Percentiles rank a stretch among this genome's conserved stretches.
Conservation (phyloP, 352 stramenopile genomes). For the Globisporangium echinulatum region DNA sequence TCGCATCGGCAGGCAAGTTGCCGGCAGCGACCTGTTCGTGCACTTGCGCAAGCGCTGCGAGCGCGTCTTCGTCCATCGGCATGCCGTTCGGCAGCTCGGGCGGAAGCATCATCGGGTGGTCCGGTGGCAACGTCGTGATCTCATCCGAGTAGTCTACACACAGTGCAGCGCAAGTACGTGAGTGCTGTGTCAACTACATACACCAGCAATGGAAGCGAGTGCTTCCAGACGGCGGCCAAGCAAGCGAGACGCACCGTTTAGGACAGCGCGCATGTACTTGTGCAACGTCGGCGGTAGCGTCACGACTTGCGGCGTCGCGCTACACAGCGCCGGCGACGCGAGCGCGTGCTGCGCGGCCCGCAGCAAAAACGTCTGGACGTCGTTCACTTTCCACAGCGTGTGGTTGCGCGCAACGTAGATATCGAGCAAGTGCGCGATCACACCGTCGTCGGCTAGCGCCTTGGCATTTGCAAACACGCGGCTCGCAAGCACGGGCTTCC, state of each 20-base stretch:
- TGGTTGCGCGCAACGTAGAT: conserved; percentile 80
- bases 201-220: too few relatives aligned
- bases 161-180: conserved; percentile 66
- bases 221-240: too few relatives aligned
- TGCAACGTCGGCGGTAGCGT: too few relatives aligned
- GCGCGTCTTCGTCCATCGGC: conserved; percentile 47
- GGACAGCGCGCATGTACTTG: conserved; percentile 10
- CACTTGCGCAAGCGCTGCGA: conserved; percentile 43
- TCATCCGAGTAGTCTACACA: conserved; percentile 66
- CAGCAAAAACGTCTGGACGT: conserved; percentile 65
- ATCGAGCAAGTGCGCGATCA: conserved; percentile 64
- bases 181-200: conserved; percentile 19
- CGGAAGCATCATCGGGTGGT: conserved; percentile 82
- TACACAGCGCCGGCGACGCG: conserved; percentile 40
- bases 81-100: conserved; percentile 54
- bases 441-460: conserved; percentile 42
- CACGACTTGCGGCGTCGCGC: conserved; percentile 31
- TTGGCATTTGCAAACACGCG: conserved; percentile 76
- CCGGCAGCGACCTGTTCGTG: conserved; percentile 62
- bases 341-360: conserved; percentile 57
- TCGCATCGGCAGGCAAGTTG: conserved; percentile 70
- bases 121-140: conserved; percentile 73
- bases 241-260: conserved; percentile 29
- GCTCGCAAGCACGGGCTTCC: conserved; percentile 64
- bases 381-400: conserved; percentile 80